Conservation (phyloP, 371 early-diverging fungal species). For the Mortierella sp. region DNA sequence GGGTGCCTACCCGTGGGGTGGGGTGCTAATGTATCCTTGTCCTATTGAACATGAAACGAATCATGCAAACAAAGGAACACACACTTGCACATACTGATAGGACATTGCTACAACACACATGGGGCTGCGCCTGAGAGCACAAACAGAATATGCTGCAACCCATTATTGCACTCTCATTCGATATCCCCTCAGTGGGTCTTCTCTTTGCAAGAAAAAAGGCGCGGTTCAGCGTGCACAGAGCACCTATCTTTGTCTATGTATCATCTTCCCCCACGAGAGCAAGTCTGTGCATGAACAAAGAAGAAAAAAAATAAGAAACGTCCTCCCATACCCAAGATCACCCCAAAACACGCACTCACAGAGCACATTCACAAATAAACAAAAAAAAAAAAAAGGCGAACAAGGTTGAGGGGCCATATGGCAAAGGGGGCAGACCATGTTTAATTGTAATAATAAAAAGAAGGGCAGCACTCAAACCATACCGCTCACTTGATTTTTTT, state of each 20-base stretch:
- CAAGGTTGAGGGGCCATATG: constrained; percentile 8
- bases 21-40: neutral
- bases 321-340: neutral
- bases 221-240: constrained; percentile 10
- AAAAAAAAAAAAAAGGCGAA: neutral
- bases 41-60: constrained; percentile 27
- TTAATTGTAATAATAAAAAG: constrained; percentile 10
- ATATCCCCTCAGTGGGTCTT: too few relatives aligned
- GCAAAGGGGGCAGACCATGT: constrained; percentile 1
- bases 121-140: constrained; percentile 8
- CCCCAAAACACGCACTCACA: neutral
- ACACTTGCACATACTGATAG: neutral
- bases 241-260: neutral
- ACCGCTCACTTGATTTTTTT: neutral
- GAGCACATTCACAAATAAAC: neutral
- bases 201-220: neutral
- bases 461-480: neutral
- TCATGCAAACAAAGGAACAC: constrained; percentile 8
- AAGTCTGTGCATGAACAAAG: neutral
- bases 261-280: neutral
- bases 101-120: neutral
- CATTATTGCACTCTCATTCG: too few relatives aligned
- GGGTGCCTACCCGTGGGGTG: neutral
- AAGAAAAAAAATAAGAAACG: neutral
- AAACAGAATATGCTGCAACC: neutral